Base-by-base conservation (phyloP, 2,329 filamentous ascomycete genomes). In the Xylariaceae sp. region DNA sequence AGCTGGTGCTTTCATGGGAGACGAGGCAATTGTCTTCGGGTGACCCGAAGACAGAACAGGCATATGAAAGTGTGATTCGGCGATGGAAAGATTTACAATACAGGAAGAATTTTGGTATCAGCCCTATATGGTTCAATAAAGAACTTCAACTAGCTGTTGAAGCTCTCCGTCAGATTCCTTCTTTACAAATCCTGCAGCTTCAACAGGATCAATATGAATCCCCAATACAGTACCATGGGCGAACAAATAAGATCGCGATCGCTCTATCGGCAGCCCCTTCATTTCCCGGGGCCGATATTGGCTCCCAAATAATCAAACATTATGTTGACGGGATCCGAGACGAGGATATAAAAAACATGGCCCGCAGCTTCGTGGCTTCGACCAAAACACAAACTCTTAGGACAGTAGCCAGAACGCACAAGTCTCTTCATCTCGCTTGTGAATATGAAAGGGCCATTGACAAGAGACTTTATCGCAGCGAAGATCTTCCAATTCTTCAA, bases 381-480 rank as follows among this genome's bases (percentile, higher is more conserved):
- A 61, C 65, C 14, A 62, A 60, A 7, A 51, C 53, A 12, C 61
- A 65, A 3, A 72, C 65, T 11, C 65, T 87, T 14, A 73, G 72
- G 16, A 75, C 75, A 2, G 70, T 83, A 5, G 75, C 77, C 2
- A 76, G 76, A 51, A 75, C 74, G 31, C 85, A 88, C 69, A 82
- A 82, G 67, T 77, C 76, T 46, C 68, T 87, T 14, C 81, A 87
- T 63, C 76, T 88, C 24, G 83, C 80, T 4, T 67, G 71, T 19
- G 82, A 87, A 45, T 82, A 86, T 54, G 80, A 85, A 62, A 77
- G 74, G 56, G 83, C 82, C 2, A 64, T 87, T 3, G 75, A 77
- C 17, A 79, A 79, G 29, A 73, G 75, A 9, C 52, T 79, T 1
- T 87, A 85, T 61, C 67, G 74, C 0, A 69, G 72, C 2, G 49